phyloP scores from a whole-genome alignment of 768 basidiomycete genomes.

The Termitomyces bulborhizus region DNA sequence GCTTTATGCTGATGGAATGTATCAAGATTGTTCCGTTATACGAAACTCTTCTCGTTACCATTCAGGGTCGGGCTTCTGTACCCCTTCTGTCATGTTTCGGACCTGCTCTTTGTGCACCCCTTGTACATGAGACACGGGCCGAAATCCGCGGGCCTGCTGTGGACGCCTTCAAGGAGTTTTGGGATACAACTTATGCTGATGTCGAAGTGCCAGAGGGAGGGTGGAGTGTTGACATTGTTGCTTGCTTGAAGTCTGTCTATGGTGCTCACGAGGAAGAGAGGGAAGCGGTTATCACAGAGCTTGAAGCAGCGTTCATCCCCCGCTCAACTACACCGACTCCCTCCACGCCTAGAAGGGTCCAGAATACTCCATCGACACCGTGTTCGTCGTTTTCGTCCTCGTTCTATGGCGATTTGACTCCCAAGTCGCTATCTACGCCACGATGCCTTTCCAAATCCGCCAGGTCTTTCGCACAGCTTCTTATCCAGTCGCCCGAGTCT shows the following conservation, averaged over 20 bases:
- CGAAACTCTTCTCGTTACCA: slow-evolving; percentile 46
- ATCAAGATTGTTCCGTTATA: slow-evolving; percentile 60
- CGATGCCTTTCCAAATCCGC: slow-evolving; percentile 10
- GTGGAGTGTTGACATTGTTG: slow-evolving; percentile 46
- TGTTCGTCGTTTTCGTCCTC: slow-evolving; percentile 1
- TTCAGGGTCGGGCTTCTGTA: slow-evolving; percentile 36
- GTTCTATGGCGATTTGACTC: background rate
- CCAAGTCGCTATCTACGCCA: background rate
- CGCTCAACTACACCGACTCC: slow-evolving; percentile 6
- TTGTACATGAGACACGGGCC: slow-evolving; percentile 36
- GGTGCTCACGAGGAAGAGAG: slow-evolving; percentile 3
- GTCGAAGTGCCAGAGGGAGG: slow-evolving; percentile 35
- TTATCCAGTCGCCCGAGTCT: slow-evolving; percentile 13
- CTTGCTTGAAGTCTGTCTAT: slow-evolving; percentile 18
- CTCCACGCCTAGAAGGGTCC: background rate
- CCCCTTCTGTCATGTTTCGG: slow-evolving; percentile 41
- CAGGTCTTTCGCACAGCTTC: slow-evolving; percentile 9
- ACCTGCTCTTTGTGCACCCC: slow-evolving; percentile 50
- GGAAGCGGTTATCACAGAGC: background rate
- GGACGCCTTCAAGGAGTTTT: slow-evolving; percentile 58
- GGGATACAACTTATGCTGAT: slow-evolving; percentile 43
- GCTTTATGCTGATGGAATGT: background rate
- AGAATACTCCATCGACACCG: background rate
- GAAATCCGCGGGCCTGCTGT: slow-evolving; percentile 37
- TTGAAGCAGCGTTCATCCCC: background rate